These are phyloP conservation scores for Aspergillus versicolor DNA, from an alignment of 2,329 filamentous ascomycete genomes.

Conservation along the genomic window DNA sequence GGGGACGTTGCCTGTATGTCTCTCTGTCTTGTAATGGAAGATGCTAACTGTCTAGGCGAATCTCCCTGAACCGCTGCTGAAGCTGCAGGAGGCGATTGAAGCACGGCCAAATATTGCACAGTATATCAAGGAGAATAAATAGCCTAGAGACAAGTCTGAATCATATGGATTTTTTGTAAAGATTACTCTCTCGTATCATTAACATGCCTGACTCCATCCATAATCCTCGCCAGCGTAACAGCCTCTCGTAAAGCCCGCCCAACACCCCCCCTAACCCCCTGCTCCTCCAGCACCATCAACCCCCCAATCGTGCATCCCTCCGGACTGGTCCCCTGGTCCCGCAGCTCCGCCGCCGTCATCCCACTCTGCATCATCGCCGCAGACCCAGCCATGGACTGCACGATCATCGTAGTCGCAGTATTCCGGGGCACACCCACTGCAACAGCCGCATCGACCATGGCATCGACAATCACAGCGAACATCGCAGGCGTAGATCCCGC, in stretches of 20 bases:
- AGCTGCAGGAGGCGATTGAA: not conserved
- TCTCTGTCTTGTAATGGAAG: no score
- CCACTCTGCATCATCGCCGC: slow-evolving; percentile 58
- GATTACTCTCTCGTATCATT: slow-evolving; percentile 5
- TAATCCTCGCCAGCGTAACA: slow-evolving; percentile 52
- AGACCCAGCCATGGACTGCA: slow-evolving; percentile 62
- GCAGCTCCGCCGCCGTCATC: slow-evolving; percentile 59
- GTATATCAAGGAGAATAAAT: not conserved
- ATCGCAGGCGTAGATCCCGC: slow-evolving; percentile 64
- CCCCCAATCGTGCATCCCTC: slow-evolving; percentile 65
- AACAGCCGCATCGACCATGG: slow-evolving; percentile 61
- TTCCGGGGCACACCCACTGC: slow-evolving; percentile 62
- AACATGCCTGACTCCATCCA: slow-evolving; percentile 8
- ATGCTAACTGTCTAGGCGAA: not conserved
- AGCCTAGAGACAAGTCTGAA: no score
- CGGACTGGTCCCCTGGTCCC: slow-evolving; percentile 61
- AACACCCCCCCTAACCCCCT: slow-evolving; percentile 53
- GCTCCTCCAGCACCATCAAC: slow-evolving; percentile 60
- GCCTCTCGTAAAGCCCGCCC: slow-evolving; percentile 59
- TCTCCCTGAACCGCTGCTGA: not conserved
- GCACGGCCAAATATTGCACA: not conserved
- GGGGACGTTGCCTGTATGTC: not conserved
- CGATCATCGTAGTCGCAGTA: slow-evolving; percentile 61
- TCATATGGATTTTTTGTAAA: no score
- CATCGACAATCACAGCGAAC: slow-evolving; percentile 59